phyloP scores from a whole-genome alignment of 1,284 basidiomycete species.

The Gymnopus androsaceus region DNA sequence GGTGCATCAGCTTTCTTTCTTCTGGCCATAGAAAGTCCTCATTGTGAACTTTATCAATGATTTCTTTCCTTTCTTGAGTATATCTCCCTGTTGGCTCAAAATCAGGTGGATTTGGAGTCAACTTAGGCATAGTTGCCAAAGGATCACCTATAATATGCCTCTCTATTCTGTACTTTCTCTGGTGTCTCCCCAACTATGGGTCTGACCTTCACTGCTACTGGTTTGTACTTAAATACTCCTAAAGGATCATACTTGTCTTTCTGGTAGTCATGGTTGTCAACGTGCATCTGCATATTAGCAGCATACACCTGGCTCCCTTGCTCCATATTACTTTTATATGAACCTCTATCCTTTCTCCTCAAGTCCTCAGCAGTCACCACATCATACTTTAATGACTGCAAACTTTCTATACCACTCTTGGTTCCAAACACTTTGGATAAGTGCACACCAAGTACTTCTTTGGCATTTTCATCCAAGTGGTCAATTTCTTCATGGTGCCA shows the following conservation, averaged over 20 bases:
- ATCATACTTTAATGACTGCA: too few species aligned
- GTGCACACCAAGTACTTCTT: too few species aligned
- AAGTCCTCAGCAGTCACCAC: too few species aligned
- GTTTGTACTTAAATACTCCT: slow-evolving; percentile 36
- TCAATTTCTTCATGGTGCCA: not conserved
- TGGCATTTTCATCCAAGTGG: not conserved
- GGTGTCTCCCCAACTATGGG: slow-evolving; percentile 31
- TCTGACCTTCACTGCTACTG: slow-evolving; percentile 31
- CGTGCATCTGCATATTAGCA: not conserved
- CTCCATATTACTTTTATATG: too few species aligned
- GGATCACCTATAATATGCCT: slow-evolving; percentile 37
- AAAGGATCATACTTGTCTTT: not conserved
- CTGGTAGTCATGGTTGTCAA: not conserved
- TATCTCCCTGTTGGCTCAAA: slow-evolving; percentile 34
- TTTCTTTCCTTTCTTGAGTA: slow-evolving; percentile 30
- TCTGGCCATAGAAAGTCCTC: slow-evolving; percentile 32
- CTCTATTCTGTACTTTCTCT: slow-evolving; percentile 33
- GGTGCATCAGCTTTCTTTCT: slow-evolving; percentile 31
- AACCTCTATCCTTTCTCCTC: too few species aligned
- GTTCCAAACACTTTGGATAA: too few species aligned
- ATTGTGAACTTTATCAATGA: slow-evolving; percentile 26
- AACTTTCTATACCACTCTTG: too few species aligned
- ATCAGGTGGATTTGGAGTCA: slow-evolving; percentile 28
- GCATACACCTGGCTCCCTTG: not conserved
- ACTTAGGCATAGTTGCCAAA: slow-evolving; percentile 27